Conservation (phyloP, 179 eudicot genomes). For the Amaranthus tricolor region DNA sequence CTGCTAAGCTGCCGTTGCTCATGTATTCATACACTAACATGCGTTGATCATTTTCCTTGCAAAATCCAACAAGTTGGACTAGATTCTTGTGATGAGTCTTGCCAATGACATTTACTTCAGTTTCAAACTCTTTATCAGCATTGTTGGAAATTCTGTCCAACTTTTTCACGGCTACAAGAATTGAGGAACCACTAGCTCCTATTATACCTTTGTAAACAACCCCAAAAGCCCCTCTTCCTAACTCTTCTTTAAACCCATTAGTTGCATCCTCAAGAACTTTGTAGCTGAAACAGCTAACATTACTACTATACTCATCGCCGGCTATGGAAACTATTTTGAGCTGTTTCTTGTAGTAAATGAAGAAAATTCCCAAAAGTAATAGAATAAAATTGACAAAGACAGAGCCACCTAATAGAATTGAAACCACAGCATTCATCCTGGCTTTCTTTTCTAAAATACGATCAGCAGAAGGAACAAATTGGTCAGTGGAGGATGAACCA, state of each 20-base stretch:
- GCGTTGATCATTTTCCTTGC: constrained; percentile 37
- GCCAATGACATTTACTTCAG: constrained; percentile 45
- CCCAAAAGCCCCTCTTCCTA: constrained; percentile 40
- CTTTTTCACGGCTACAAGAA: constrained; percentile 28
- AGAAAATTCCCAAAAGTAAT: constrained; percentile 3
- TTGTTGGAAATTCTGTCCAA: constrained; percentile 21
- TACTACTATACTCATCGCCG: constrained; percentile 3
- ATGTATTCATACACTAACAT: constrained; percentile 44
- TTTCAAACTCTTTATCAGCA: constrained; percentile 30
- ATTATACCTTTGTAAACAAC: constrained; percentile 33
- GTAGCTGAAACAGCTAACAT: constrained; percentile 27
- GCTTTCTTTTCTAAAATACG: neutral
- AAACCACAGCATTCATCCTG: constrained; percentile 9
- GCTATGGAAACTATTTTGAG: neutral
- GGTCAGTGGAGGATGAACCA: neutral
- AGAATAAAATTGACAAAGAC: constrained; percentile 6
- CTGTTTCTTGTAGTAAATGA: constrained; percentile 11
- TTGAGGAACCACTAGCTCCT: neutral
- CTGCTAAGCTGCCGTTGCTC: constrained; percentile 38
- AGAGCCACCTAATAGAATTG: constrained; percentile 19
- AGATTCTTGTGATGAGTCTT: constrained; percentile 49
- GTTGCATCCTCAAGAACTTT: constrained; percentile 32
- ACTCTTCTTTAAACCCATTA: constrained; percentile 25
- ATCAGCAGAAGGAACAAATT: no score
- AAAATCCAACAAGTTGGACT: constrained; percentile 38